Percentiles rank a stretch among this genome's conserved stretches.
These are phyloP conservation scores for Botryotinia globosa DNA, from an alignment of 2,329 filamentous ascomycete genomes.

Conservation along the genomic window DNA sequence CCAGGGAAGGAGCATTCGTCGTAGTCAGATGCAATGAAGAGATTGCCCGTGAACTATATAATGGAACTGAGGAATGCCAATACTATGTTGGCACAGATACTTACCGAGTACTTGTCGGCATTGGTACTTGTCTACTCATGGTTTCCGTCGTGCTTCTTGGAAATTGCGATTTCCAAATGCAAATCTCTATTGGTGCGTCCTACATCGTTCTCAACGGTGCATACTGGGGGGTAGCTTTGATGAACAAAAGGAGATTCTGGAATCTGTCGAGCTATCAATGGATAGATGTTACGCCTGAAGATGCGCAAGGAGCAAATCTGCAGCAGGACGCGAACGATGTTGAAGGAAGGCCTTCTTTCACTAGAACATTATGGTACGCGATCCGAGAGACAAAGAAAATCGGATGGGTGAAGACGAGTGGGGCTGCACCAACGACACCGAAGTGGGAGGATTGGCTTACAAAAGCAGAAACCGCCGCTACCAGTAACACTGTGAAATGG, in stretches of 20 bases:
- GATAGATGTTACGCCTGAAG: conserved; percentile 43
- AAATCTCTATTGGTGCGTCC: conserved; percentile 55
- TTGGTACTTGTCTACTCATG: conserved; percentile 61
- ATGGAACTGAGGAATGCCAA: conserved; percentile 57
- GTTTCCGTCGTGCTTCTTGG: conserved; percentile 58
- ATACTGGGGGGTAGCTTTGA: conserved; percentile 48
- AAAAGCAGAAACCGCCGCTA: conserved; percentile 46
- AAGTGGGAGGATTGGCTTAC: conserved; percentile 54
- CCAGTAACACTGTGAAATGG: conserved; percentile 41
- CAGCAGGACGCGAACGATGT: conserved; percentile 38
- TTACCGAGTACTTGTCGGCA: conserved; percentile 54
- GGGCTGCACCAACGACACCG: conserved; percentile 50
- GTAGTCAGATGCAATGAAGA: conserved; percentile 57
- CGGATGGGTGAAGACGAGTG: conserved; percentile 52
- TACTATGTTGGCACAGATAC: conserved; percentile 48
- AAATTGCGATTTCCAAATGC: conserved; percentile 59
- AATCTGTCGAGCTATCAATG: conserved; percentile 53
- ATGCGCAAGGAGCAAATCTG: conserved; percentile 41
- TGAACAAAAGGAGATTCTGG: conserved; percentile 51
- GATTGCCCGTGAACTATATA: conserved; percentile 61
- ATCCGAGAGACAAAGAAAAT: conserved; percentile 53
- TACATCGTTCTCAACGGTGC: conserved; percentile 60
- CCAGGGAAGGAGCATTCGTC: conserved; percentile 58
- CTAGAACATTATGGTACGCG: conserved; percentile 57
- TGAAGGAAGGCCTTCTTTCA: conserved; percentile 50